A percentile compares a stretch with the other conserved stretches of the same genome.
These are phyloP conservation scores for Bipolaris zeicola DNA, from an alignment of 2,329 filamentous ascomycete species.

Conservation along the genomic window DNA sequence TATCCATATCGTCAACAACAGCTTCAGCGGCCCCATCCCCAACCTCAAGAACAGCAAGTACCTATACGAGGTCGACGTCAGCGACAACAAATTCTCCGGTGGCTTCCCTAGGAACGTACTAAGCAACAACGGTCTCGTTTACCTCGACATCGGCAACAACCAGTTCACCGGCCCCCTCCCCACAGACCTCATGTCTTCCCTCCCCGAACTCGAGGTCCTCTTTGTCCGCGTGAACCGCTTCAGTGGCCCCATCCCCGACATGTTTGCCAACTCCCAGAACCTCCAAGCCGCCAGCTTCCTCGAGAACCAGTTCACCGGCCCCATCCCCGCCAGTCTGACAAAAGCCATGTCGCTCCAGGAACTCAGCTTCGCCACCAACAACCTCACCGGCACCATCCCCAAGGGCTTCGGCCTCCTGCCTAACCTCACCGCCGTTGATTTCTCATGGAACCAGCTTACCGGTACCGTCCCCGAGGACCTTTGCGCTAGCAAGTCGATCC, in stretches of 20 bases:
- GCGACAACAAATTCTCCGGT: neutral
- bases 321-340: neutral
- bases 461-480: constrained; percentile 1
- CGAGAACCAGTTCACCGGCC: neutral
- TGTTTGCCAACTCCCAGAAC: too few species aligned
- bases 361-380: neutral
- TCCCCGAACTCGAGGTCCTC: neutral
- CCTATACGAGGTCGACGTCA: neutral
- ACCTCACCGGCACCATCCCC: neutral
- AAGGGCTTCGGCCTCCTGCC: neutral
- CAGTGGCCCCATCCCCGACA: neutral
- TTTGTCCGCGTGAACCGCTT: neutral
- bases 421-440: neutral
- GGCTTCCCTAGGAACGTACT: neutral
- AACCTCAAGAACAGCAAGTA: neutral
- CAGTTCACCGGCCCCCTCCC: neutral
- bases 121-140: neutral
- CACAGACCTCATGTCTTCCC: neutral
- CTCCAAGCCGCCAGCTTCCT: neutral
- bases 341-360: neutral
- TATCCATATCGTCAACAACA: neutral
- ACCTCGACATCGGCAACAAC: neutral
- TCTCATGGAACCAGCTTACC: neutral
- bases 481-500: neutral
- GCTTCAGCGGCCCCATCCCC: neutral